Percentiles rank a stretch among this genome's conserved stretches.
Evolutionary conservation across 139 green algal genomes (phyloP).

Genomic region (Zygnema circumcarinatum): DNA sequence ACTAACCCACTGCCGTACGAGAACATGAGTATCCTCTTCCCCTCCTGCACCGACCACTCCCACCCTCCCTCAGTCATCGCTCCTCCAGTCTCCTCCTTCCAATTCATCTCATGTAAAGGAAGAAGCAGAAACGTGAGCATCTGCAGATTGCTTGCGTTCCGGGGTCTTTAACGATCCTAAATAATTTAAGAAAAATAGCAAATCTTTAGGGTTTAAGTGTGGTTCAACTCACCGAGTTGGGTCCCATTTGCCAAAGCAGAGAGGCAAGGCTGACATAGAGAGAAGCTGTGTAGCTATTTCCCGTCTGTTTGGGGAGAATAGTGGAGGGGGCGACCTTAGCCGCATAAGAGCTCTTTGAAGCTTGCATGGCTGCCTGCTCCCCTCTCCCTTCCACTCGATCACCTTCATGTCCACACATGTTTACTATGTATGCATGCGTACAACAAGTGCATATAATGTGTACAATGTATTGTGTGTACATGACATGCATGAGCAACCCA

Average conservation of each 20-base stretch:
- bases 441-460: too few species aligned
- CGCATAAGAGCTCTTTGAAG: constrained; percentile 25
- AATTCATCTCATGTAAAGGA: too few species aligned
- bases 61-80: not conserved
- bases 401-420: too few species aligned
- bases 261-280: constrained; percentile 70
- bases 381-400: not conserved
- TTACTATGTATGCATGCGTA: too few species aligned
- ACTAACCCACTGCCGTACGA: constrained; percentile 78
- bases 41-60: constrained; percentile 51
- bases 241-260: constrained; percentile 67
- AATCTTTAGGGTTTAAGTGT: not conserved
- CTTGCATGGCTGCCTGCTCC: constrained; percentile 48
- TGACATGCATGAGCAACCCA: too few species aligned
- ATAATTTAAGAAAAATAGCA: not conserved
- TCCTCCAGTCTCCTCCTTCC: too few species aligned
- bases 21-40: constrained; percentile 76
- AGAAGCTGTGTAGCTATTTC: constrained; percentile 84
- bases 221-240: constrained; percentile 37
- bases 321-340: constrained; percentile 66
- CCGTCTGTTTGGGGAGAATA: constrained; percentile 61
- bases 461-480: too few species aligned
- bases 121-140: too few species aligned
- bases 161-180: too few species aligned
- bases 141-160: too few species aligned